Base-by-base conservation (phyloP, 768 basidiomycete species). In the Piloderma croceum region DNA sequence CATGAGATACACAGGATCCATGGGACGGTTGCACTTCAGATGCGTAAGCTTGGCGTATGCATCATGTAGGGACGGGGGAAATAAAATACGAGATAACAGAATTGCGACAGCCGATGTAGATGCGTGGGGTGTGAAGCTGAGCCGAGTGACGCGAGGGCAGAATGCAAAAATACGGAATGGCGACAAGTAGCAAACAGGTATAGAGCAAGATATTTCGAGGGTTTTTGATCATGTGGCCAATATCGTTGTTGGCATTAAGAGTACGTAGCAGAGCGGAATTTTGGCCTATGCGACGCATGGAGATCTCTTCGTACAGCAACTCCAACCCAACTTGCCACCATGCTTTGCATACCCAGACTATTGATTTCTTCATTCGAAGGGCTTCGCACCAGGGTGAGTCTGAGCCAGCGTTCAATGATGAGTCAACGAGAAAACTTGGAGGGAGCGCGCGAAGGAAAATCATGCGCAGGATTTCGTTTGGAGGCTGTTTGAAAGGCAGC, bases 331-430 rank as follows among this genome's bases (percentile, higher is more conserved):
- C 33, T 13, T 33, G 21, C 10, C 33, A 35, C 43, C 43, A 44
- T 15, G 15, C 21, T 19, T 45, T 46, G 43, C 45, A 46, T 19
- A 44, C 43, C 6, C 24, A 19, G 9, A 37, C 11, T 10, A 32
- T 7, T 11, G 25, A 3, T 19, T 27, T 22, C 29, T 46, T 45
- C 5, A 34, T 37, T 18, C 24, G 44, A 5, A 31, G 31, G 6
- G 43, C 34, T 19, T 12, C n/a, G 22, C 44, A 37, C 44, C 44
- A 45, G 6, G 34, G 20, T 24, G 44, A 45, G 12, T 29, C 19
- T 22, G 34, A 42, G 23, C 43, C 43, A 13, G 19, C 10, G 22
- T 15, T 12, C 19, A 45, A 18, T 21, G 22, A 36, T 18, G 44
- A 18, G 13, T 45, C 25, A 12, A 45, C 15, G 21, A 45, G 37